phyloP scores from a whole-genome alignment of 345 rosid genomes.

The Tarenaya hassleriana region DNA sequence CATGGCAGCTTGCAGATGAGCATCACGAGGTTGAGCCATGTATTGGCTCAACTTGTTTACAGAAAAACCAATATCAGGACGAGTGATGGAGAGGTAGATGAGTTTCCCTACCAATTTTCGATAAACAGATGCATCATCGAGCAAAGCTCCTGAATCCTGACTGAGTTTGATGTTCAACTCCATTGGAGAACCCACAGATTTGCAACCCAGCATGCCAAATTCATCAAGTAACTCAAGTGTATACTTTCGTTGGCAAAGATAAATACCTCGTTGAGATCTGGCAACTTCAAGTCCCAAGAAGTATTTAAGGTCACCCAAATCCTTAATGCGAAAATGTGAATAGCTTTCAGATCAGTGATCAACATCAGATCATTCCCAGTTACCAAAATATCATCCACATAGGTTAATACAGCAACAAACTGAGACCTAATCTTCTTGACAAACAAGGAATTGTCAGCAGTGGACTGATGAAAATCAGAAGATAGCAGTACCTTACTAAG shows the following conservation, averaged over 20 bases:
- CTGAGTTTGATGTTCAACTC: neutral
- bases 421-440: too few relatives aligned
- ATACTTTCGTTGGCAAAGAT: neutral
- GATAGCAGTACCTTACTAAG: neutral
- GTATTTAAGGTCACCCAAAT: too few relatives aligned
- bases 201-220: neutral
- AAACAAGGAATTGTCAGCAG: neutral
- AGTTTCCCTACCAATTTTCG: neutral
- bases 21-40: neutral
- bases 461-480: neutral
- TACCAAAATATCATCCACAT: too few relatives aligned
- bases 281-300: too few relatives aligned
- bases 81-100: neutral
- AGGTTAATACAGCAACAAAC: too few relatives aligned
- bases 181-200: neutral
- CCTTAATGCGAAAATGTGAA: too few relatives aligned
- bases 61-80: neutral
- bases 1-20: neutral
- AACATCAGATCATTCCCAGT: too few relatives aligned
- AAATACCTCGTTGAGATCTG: too few relatives aligned
- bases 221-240: neutral
- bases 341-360: too few relatives aligned
- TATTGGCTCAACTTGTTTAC: neutral
- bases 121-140: neutral
- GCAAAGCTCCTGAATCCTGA: neutral